Evolutionary conservation across 2,329 filamentous ascomycete genomes (phyloP), one percentile per base, ranked within the genome.

Genomic region (Monosporascus sp.): DNA sequence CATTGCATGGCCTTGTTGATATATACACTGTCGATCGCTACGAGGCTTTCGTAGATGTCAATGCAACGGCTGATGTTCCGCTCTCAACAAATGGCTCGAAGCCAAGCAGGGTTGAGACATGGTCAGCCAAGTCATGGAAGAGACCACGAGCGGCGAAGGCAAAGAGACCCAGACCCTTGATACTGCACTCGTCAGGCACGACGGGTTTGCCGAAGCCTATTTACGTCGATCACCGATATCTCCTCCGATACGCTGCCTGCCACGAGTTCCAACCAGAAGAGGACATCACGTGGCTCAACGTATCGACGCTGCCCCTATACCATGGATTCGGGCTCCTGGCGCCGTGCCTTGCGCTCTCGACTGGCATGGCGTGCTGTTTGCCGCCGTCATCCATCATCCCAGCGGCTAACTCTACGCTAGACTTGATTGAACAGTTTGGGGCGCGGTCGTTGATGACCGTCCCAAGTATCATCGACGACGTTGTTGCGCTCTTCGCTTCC

Each of bases 181-280:
- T 70, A 26, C 58, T 71, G 4, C 68, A 70, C 53, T 69, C 67
- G 5, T 70, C 68, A 0, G 68, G 69, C 0, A 69, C 67, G 5
- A 71, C 69, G 1, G 69, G 69, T 31, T 51, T 68, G n/a, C 69
- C 70, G 7, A 72, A 71, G 50, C 66, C 69, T 5, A 71, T 71
- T 37, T 58, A 56, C 15, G 58, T 68, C 9, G 58, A 63, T 2
- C 66, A 70, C 35, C 59, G 63, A 37, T 64, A 68, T 38, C 44
- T 68, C 2, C 59, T 69, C 1, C 62, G 62, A 3, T 65, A 62
- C 24, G 65, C 64, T 5, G 64, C 58, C 28, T 68, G 65, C 48
- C 63, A 67, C 48, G 47, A 58, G 14, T 67, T 69, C 26, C 48
- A 55, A 7, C 49, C 44, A 5, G 51, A 50, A 2, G 58, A 63